Evolutionary conservation across 768 basidiomycete species (phyloP).

Genomic region (Naematelia aurantialba): DNA sequence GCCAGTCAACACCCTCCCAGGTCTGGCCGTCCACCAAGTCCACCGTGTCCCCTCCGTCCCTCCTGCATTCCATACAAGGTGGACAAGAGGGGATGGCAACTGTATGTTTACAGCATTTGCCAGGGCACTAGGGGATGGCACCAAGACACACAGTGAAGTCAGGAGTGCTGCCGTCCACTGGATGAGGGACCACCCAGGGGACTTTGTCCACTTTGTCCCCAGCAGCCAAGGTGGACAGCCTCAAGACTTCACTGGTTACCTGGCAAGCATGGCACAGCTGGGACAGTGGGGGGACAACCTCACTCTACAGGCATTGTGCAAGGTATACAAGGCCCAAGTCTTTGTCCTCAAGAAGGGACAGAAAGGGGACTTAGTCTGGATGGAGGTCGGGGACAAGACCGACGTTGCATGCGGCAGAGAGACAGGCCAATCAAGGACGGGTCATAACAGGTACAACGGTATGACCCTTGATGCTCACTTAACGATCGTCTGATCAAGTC

Average conservation of each 20-base stretch:
- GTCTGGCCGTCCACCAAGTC: not conserved
- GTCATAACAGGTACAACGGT: too few relatives aligned
- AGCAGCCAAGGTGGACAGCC: not conserved
- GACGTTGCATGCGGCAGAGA: too few relatives aligned
- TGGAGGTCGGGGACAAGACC: not conserved
- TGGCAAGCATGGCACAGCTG: not conserved
- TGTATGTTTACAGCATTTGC: slow-evolving; percentile 6
- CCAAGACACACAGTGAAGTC: too few relatives aligned
- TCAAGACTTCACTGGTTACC: not conserved
- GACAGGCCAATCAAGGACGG: not conserved
- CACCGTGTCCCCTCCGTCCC: not conserved
- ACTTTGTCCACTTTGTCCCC: not conserved
- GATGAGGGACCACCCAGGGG: not conserved
- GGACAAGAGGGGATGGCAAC: slow-evolving; percentile 2
- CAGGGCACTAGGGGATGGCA: not conserved
- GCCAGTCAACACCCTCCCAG: not conserved
- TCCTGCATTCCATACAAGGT: not conserved
- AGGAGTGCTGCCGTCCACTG: not conserved
- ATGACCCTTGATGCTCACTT: too few relatives aligned
- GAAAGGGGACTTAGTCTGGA: not conserved
- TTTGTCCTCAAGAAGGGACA: not conserved
- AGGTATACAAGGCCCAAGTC: not conserved
- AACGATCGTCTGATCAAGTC: too few relatives aligned
- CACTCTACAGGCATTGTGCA: slow-evolving; percentile 4
- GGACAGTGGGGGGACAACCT: slow-evolving; percentile 1